Conservation (phyloP, 2,329 filamentous ascomycete genomes). For the Colletotrichum simmondsii region DNA sequence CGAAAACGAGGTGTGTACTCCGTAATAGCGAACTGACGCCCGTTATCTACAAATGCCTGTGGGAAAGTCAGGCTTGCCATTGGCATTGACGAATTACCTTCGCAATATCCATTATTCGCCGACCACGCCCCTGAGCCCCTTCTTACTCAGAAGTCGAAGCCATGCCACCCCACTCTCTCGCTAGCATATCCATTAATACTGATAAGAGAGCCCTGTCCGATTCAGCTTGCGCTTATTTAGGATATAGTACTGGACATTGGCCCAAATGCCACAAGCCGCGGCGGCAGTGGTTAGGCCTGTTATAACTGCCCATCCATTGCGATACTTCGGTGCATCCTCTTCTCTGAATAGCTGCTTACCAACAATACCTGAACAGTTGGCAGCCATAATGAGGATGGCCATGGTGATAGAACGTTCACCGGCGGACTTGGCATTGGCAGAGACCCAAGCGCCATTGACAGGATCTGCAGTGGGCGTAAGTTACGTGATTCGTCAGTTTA, state of each 20-base stretch:
- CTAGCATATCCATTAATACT: constrained; percentile 6
- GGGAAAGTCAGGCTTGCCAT: too few species aligned
- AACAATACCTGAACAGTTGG: constrained; percentile 44
- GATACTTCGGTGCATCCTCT: constrained; percentile 43
- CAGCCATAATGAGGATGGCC: constrained; percentile 46
- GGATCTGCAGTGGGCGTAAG: constrained; percentile 31
- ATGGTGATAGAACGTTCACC: constrained; percentile 45
- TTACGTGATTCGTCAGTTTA: not conserved
- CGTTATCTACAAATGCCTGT: not conserved
- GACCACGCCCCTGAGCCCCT: not conserved
- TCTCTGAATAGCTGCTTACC: constrained; percentile 44
- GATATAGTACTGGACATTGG: constrained; percentile 33
- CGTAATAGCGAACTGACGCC: too few species aligned
- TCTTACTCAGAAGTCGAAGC: not conserved
- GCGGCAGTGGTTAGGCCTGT: constrained; percentile 34
- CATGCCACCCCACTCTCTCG: not conserved
- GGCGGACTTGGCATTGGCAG: constrained; percentile 41
- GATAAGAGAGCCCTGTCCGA: constrained; percentile 15
- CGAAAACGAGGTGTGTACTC: not conserved
- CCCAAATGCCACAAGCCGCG: constrained; percentile 22
- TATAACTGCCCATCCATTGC: constrained; percentile 42
- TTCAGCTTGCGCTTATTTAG: constrained; percentile 25
- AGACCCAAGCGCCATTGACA: constrained; percentile 45
- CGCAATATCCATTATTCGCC: not conserved
- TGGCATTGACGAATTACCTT: not conserved